A percentile compares a stretch with the other conserved stretches of the same genome.
These are phyloP conservation scores for Zygotorulaspora florentina DNA, from an alignment of 805 yeast species.

Conservation along the genomic window DNA sequence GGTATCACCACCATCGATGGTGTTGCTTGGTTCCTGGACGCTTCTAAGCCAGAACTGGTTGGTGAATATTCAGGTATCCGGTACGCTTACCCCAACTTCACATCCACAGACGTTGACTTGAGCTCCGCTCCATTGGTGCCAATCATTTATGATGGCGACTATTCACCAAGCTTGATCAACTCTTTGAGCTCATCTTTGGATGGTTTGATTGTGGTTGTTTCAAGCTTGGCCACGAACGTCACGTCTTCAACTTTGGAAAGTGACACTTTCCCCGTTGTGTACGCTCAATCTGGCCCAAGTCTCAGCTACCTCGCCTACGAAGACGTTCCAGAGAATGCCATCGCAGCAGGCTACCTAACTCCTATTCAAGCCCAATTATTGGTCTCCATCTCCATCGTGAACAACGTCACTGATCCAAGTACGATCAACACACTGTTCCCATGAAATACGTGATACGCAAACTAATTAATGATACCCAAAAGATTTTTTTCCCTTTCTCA, in stretches of 20 bases:
- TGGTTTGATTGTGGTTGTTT: slow-evolving; percentile 28
- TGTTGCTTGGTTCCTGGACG: slow-evolving; percentile 27
- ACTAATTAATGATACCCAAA: slow-evolving; percentile 1
- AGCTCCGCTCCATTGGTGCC: slow-evolving; percentile 22
- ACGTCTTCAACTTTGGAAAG: slow-evolving; percentile 18
- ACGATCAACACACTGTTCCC: slow-evolving; percentile 10
- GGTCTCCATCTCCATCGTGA: slow-evolving; percentile 28
- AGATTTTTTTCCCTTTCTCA: background rate
- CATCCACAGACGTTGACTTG: slow-evolving; percentile 11
- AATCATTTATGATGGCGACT: slow-evolving; percentile 27
- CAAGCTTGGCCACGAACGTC: slow-evolving; percentile 16
- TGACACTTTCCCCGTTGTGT: slow-evolving; percentile 27
- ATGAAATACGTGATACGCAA: background rate
- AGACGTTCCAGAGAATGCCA: slow-evolving; percentile 23
- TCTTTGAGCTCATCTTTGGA: slow-evolving; percentile 17
- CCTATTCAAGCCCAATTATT: slow-evolving; percentile 34
- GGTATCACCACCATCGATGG: slow-evolving; percentile 22
- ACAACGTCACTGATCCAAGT: slow-evolving; percentile 19
- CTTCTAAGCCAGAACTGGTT: slow-evolving; percentile 21
- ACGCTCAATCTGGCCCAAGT: slow-evolving; percentile 22
- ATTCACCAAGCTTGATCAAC: slow-evolving; percentile 15
- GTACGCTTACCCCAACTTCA: slow-evolving; percentile 23
- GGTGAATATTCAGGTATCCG: slow-evolving; percentile 21
- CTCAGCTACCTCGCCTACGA: slow-evolving; percentile 17
- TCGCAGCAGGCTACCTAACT: slow-evolving; percentile 32